Evolutionary conservation across 2,329 filamentous ascomycete species (phyloP).

Genomic region (Plectosphaerella sp.): DNA sequence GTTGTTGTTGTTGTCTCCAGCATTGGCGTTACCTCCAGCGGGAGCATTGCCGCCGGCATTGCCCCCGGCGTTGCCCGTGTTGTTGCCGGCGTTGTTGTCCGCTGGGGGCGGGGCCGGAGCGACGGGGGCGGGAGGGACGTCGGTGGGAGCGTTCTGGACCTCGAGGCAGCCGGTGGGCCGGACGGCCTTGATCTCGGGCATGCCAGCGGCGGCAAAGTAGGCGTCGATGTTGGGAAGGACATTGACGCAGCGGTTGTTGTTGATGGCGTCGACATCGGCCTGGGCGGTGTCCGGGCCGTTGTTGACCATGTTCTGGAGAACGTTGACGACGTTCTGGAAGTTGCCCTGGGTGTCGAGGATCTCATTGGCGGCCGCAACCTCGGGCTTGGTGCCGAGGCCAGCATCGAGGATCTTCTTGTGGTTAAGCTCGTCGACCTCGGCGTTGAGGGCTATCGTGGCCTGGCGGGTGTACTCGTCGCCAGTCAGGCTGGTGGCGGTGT

Average conservation of each 20-base stretch:
- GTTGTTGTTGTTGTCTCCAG: background rate
- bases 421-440: constrained; percentile 16
- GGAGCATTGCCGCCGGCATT: background rate
- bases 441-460: constrained; percentile 15
- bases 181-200: constrained; percentile 6
- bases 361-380: constrained; percentile 11
- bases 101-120: background rate
- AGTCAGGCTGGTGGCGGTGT: constrained; percentile 13
- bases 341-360: constrained; percentile 14
- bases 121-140: background rate
- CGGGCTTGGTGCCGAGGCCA: constrained; percentile 7
- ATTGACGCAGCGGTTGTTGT: constrained; percentile 16
- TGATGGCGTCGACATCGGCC: constrained; percentile 14
- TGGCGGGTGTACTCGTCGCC: constrained; percentile 14
- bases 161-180: constrained; percentile 15
- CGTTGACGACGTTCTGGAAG: constrained; percentile 15
- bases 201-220: constrained; percentile 15
- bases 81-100: background rate
- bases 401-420: constrained; percentile 15
- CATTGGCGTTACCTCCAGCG: no score
- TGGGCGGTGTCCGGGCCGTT: constrained; percentile 14
- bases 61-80: background rate
- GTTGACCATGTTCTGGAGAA: constrained; percentile 14
- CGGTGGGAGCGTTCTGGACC: constrained; percentile 5
- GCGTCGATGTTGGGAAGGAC: constrained; percentile 17